Conservation (phyloP, 805 yeast genomes). For the Lipomyces anomalus region DNA sequence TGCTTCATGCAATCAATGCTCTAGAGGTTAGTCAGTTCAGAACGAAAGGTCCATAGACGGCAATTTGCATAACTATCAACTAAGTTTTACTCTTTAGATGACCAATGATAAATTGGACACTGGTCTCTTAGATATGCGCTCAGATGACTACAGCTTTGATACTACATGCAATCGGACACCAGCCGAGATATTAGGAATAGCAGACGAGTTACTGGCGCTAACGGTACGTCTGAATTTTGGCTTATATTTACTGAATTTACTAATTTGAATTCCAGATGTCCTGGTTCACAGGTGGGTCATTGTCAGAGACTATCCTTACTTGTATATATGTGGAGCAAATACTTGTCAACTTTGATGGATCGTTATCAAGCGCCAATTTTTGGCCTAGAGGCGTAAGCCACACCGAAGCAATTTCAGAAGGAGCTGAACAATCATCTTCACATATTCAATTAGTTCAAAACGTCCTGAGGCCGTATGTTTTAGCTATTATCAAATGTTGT, state of each 20-base stretch:
- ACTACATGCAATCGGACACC: slow-evolving; percentile 37
- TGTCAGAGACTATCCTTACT: slow-evolving; percentile 72
- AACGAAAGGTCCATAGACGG: background rate
- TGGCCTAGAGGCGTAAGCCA: too few relatives aligned
- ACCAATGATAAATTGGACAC: slow-evolving; percentile 71
- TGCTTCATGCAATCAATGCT: slow-evolving; percentile 83
- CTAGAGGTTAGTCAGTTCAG: slow-evolving; percentile 48
- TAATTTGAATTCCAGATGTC: too few relatives aligned
- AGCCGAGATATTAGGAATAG: slow-evolving; percentile 44
- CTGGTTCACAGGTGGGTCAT: slow-evolving; percentile 72
- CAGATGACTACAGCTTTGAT: slow-evolving; percentile 42
- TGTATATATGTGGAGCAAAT: slow-evolving; percentile 64
- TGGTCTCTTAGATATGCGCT: slow-evolving; percentile 49
- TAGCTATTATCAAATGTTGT: slow-evolving; percentile 10
- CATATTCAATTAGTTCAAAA: too few relatives aligned
- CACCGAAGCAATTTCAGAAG: too few relatives aligned
- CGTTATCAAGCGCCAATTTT: slow-evolving; percentile 13
- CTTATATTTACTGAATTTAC: background rate
- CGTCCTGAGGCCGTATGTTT: slow-evolving; percentile 10
- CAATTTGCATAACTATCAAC: slow-evolving; percentile 1
- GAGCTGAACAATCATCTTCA: too few relatives aligned
- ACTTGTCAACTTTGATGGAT: slow-evolving; percentile 33
- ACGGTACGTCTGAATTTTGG: slow-evolving; percentile 26
- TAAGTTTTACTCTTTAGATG: slow-evolving; percentile 18
- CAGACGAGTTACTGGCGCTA: slow-evolving; percentile 49